A percentile compares a stretch with the other conserved stretches of the same genome.
phyloP scores from a whole-genome alignment of 441 rosid species.

The Hura crepitans region DNA sequence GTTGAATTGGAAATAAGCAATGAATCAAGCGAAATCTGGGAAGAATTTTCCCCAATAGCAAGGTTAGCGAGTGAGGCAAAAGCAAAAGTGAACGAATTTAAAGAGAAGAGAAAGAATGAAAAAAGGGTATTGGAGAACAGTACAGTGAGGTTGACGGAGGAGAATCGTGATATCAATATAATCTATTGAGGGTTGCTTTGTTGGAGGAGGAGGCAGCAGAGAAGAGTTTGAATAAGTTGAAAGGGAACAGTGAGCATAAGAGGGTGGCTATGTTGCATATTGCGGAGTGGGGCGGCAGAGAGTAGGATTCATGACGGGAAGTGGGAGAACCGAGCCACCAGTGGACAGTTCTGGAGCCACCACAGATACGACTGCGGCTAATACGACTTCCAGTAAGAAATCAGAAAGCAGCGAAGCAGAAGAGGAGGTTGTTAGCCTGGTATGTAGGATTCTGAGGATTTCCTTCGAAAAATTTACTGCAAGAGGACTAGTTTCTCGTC shows the following conservation, averaged over 20 bases:
- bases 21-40: conserved; percentile 24
- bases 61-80: conserved; percentile 43
- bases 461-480: too few relatives aligned
- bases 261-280: conserved; percentile 60
- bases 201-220: conserved; percentile 73
- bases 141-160: conserved; percentile 78
- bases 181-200: conserved; percentile 69
- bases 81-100: conserved; percentile 35
- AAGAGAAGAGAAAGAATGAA: conserved; percentile 51
- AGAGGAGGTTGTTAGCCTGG: conserved; percentile 68
- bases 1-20: conserved; percentile 25
- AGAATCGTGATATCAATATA: conserved; percentile 66
- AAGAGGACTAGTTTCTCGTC: not conserved
- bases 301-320: conserved; percentile 77
- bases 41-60: conserved; percentile 29
- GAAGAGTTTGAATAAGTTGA: conserved; percentile 55
- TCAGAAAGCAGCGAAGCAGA: conserved; percentile 49
- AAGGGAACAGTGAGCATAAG: conserved; percentile 60
- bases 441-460: conserved; percentile 33
- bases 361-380: not conserved
- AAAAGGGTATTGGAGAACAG: conserved; percentile 56
- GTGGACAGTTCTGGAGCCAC: conserved; percentile 30
- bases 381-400: conserved; percentile 37
- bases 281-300: conserved; percentile 81
- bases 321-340: conserved; percentile 39